Conservation (phyloP, 176 grass and related monocot genomes). For the Oryza nivara region DNA sequence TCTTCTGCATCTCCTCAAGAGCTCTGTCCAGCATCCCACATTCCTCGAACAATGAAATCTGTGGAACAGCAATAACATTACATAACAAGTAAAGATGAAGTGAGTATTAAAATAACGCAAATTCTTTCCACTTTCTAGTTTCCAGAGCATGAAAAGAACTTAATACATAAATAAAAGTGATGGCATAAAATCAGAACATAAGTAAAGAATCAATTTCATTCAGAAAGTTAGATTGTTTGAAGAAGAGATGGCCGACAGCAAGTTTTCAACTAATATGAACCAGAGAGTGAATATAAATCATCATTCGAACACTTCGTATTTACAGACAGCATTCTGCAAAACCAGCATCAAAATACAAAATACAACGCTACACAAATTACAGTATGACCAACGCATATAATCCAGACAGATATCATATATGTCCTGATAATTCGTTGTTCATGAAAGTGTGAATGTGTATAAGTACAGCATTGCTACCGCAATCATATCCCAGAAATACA, state of each 20-base stretch:
- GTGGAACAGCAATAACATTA: slow-evolving; percentile 38
- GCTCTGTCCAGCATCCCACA: slow-evolving; percentile 79
- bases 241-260: slow-evolving; percentile 9
- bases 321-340: slow-evolving; percentile 13
- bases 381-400: background rate
- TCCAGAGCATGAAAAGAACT: background rate
- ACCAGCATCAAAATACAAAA: slow-evolving; percentile 21
- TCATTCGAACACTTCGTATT: slow-evolving; percentile 29
- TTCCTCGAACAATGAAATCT: slow-evolving; percentile 97
- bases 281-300: slow-evolving; percentile 7
- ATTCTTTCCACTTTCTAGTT: background rate
- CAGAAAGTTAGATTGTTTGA: slow-evolving; percentile 10
- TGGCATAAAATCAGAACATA: background rate
- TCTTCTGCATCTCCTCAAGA: slow-evolving; percentile 87
- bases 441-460: slow-evolving; percentile 18
- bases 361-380: slow-evolving; percentile 15
- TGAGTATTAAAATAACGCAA: slow-evolving; percentile 2
- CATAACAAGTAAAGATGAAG: slow-evolving; percentile 31
- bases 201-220: background rate
- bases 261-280: background rate
- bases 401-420: background rate
- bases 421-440: background rate
- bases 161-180: slow-evolving; percentile 14
- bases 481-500: slow-evolving; percentile 17
- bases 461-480: background rate